Base-by-base conservation (phyloP, 2,329 filamentous ascomycete species). In the Spiromastix sp. region DNA sequence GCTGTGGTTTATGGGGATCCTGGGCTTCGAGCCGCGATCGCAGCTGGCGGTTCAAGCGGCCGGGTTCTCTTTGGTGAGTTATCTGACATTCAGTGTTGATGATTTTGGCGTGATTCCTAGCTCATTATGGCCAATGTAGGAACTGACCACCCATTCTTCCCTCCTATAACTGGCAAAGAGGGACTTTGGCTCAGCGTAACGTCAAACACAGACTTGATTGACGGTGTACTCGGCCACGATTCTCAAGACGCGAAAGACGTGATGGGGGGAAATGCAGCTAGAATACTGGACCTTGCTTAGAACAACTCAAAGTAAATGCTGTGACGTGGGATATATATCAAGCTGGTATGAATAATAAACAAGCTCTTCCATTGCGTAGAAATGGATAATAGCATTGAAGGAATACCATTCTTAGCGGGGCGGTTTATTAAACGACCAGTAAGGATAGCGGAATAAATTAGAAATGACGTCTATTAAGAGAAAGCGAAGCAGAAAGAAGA, bases 21-120 rank as follows among this genome's bases (percentile, higher is more conserved):
- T 0, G 78, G 76, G 2, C 67, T 72, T 53, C 78, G 79, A 20
- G 73, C 85, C 0, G 86, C 93, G 10, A 74, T 93, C 5, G 86
- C 91, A 56, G 83, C 79, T 0, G 75, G 55, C 2, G 59, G 51
- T 2, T 51, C 55, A 13, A 45, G 51, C 8, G 57, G 61, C 46
- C 54, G 61, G 36, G 48, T 64, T 16, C 47, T 64, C 36, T 64
- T 65, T 34, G 61, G 57, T 61, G 48, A 39, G 46, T 39, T 9
- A 35, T 28, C n/a, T 7, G 7, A 24, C 7, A 7, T 24, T 24
- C n/a, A 7, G 7, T 24, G n/a, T n/a, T n/a, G n/a, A n/a, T n/a
- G n/a, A n/a, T n/a, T n/a, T n/a, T n/a, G n/a, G n/a, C n/a, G n/a
- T n/a, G n/a, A n/a, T n/a, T n/a, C n/a, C n/a, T n/a, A n/a, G 5